Percentiles rank a stretch among this genome's conserved stretches.
Conservation (phyloP, 1,284 basidiomycete species). For the Ganoderma lucidum region DNA sequence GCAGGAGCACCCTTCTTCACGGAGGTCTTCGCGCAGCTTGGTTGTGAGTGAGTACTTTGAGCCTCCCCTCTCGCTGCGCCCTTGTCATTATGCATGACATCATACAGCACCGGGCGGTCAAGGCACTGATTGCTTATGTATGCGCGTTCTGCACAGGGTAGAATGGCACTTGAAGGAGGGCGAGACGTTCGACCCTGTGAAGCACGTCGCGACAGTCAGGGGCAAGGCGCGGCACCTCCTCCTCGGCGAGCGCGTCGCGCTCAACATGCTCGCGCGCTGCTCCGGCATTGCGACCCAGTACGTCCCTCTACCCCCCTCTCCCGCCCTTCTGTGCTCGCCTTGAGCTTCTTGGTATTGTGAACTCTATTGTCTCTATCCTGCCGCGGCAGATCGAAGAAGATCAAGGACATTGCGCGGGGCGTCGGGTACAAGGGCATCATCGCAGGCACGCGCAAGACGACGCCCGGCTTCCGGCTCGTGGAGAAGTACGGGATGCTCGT, state of each 20-base stretch:
- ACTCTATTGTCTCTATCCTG: not conserved
- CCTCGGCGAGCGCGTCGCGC: constrained; percentile 93
- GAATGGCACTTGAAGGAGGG: constrained; percentile 95
- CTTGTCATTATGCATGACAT: not conserved
- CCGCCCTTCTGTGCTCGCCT: not conserved
- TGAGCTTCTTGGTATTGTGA: not conserved
- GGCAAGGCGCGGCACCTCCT: constrained; percentile 91
- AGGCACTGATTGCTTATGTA: constrained; percentile 8
- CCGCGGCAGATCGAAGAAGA: constrained; percentile 71
- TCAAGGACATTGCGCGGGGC: constrained; percentile 82
- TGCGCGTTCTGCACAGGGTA: constrained; percentile 62
- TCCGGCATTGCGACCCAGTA: constrained; percentile 97
- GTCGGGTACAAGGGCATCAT: constrained; percentile 91
- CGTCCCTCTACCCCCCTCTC: constrained; percentile 36
- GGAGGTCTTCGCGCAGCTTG: constrained; percentile 91
- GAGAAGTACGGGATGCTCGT: constrained; percentile 99
- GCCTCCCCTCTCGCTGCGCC: no score
- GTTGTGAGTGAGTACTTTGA: constrained; percentile 77
- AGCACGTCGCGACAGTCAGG: constrained; percentile 91
- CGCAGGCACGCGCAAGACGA: constrained; percentile 97
- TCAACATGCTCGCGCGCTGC: constrained; percentile 95
- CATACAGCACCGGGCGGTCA: not conserved
- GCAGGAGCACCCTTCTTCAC: constrained; percentile 97
- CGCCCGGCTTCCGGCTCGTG: constrained; percentile 96
- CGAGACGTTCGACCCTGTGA: constrained; percentile 78